Percentiles rank a stretch among this genome's conserved stretches.
Conservation (phyloP, 2,329 filamentous ascomycete genomes). For the Fonsecaea multimorphosa region DNA sequence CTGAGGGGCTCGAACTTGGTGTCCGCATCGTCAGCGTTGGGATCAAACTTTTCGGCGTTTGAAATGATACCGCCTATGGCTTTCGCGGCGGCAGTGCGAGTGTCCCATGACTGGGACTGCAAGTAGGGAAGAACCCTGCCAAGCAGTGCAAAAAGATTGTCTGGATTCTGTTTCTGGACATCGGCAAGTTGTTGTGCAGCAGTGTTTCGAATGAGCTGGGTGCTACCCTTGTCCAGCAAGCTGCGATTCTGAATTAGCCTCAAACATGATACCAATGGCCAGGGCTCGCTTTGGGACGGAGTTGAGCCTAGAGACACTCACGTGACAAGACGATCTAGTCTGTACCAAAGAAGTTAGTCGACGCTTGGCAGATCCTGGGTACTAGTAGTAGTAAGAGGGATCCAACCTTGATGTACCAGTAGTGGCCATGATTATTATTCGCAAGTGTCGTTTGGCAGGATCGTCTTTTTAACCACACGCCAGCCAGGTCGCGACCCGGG, state of each 20-base stretch:
- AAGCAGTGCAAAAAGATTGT: conserved; percentile 94
- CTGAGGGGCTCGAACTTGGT: conserved; percentile 60
- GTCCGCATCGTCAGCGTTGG: conserved; percentile 73
- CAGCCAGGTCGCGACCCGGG: conserved; percentile 8
- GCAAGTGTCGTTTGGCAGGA: background rate
- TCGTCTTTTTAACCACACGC: conserved; percentile 21
- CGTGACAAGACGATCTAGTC: conserved; percentile 86
- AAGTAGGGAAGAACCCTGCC: conserved; percentile 95
- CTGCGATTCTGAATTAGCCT: conserved; percentile 55
- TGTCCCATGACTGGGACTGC: conserved; percentile 96
- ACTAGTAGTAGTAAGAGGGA: no score
- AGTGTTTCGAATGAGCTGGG: conserved; percentile 92
- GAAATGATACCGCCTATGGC: conserved; percentile 93
- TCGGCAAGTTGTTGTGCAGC: conserved; percentile 96
- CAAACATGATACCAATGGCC: background rate
- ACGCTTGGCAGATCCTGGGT: conserved; percentile 22
- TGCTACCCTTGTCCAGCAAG: conserved; percentile 96
- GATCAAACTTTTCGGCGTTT: conserved; percentile 85
- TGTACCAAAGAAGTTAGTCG: conserved; percentile 45
- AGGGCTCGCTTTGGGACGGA: background rate
- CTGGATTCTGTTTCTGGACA: conserved; percentile 96
- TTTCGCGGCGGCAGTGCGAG: conserved; percentile 87
- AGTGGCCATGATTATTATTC: conserved; percentile 31
- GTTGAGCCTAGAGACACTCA: conserved; percentile 58
- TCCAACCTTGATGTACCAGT: conserved; percentile 37